Percentiles rank a stretch among this genome's conserved stretches.
phyloP scores from a whole-genome alignment of 768 basidiomycete species.

The Tubosaeta sp. region DNA sequence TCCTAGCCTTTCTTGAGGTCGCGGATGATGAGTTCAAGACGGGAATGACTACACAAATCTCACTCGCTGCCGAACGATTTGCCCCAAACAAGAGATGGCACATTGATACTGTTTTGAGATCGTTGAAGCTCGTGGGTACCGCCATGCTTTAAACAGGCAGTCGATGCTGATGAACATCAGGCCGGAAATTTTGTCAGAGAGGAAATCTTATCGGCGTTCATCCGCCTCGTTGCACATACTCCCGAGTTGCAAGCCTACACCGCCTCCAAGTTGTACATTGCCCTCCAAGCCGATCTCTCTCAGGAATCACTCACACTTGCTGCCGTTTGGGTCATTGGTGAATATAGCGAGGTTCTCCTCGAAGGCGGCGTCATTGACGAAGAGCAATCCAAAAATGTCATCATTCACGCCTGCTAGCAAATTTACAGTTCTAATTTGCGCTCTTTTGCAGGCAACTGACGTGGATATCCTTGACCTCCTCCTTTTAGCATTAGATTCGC shows the following conservation, averaged over 20 bases:
- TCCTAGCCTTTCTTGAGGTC: constrained; percentile 94
- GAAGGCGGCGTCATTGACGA: constrained; percentile 81
- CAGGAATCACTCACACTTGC: constrained; percentile 94
- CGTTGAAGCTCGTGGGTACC: constrained; percentile 75
- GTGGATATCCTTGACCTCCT: constrained; percentile 83
- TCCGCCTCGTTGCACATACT: constrained; percentile 93
- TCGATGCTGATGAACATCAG: constrained; percentile 36
- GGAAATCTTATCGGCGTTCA: constrained; percentile 92
- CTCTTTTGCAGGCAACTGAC: constrained; percentile 57
- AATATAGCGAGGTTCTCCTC: constrained; percentile 88
- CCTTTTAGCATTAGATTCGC: constrained; percentile 83
- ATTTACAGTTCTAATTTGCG: background rate
- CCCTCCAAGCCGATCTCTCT: constrained; percentile 87
- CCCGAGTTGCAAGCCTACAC: constrained; percentile 97
- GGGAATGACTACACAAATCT: constrained; percentile 96
- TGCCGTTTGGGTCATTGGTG: constrained; percentile 94
- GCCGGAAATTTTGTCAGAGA: constrained; percentile 98
- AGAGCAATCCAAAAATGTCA: constrained; percentile 66
- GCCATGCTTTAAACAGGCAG: background rate
- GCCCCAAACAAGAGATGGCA: constrained; percentile 99
- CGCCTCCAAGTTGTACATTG: constrained; percentile 83
- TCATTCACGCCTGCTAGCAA: constrained; percentile 12
- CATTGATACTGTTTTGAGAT: constrained; percentile 93
- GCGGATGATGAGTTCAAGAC: constrained; percentile 99
- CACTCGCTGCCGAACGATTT: constrained; percentile 90